Percentiles rank a stretch among this genome's conserved stretches.
Evolutionary conservation across 75 land plant genomes (phyloP).

Genomic region (Larix kaempferi): DNA sequence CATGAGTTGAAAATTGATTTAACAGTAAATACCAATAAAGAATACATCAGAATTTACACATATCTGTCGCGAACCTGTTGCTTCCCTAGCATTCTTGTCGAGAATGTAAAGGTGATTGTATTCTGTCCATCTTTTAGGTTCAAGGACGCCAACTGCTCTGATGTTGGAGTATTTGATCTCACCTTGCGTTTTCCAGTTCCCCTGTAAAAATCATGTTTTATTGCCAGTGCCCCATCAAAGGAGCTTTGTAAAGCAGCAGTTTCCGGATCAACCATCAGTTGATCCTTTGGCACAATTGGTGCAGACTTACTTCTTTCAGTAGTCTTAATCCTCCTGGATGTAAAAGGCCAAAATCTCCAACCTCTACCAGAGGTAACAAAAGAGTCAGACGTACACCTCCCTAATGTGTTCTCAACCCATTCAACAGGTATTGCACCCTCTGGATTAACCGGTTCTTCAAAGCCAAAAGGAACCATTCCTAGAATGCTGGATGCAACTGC

Average conservation of each 20-base stretch:
- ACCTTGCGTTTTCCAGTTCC: conserved; percentile 28
- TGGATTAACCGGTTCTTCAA: conserved; percentile 19
- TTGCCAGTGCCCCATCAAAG: neutral
- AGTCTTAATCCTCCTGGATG: conserved; percentile 23
- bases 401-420: conserved; percentile 16
- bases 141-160: conserved; percentile 84
- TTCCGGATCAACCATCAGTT: neutral
- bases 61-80: conserved; percentile 65
- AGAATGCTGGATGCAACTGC: conserved; percentile 52
- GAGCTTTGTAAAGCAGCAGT: conserved; percentile 4
- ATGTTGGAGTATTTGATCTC: conserved; percentile 61
- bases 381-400: conserved; percentile 19
- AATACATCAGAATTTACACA: neutral
- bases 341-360: conserved; percentile 80
- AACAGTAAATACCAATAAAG: neutral
- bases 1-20: neutral
- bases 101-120: conserved; percentile 77
- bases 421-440: conserved; percentile 55
- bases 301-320: conserved; percentile 26
- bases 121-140: conserved; percentile 84
- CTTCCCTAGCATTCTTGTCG: conserved; percentile 78
- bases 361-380: conserved; percentile 29
- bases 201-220: conserved; percentile 11
- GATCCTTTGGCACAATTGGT: conserved; percentile 10
- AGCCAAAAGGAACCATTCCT: conserved; percentile 50